Conservation (phyloP, 2,329 filamentous ascomycete genomes). For the Tolypocladium album region DNA sequence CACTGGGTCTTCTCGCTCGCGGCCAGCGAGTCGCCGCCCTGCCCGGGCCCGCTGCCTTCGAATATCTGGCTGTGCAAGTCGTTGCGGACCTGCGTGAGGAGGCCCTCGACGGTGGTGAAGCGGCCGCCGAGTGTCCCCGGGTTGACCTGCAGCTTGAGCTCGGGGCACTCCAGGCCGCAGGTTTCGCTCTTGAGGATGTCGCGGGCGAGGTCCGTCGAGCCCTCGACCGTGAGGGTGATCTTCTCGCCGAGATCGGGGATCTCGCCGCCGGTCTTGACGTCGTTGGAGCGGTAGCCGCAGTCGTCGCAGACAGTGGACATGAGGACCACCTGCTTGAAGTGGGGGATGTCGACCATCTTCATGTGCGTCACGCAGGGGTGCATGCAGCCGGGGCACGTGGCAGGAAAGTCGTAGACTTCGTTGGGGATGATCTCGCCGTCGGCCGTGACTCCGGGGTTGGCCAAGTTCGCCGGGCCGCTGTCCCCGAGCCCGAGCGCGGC, state of each 20-base stretch:
- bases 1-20: slow-evolving; percentile 58
- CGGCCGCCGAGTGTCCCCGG: slow-evolving; percentile 89
- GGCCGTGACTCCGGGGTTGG: slow-evolving; percentile 36
- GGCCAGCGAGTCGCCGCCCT: slow-evolving; percentile 70
- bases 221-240: slow-evolving; percentile 66
- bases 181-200: slow-evolving; percentile 97
- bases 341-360: slow-evolving; percentile 97
- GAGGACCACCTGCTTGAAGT: slow-evolving; percentile 94
- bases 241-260: slow-evolving; percentile 78
- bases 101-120: slow-evolving; percentile 93
- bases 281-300: slow-evolving; percentile 91
- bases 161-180: slow-evolving; percentile 75
- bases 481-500: slow-evolving; percentile 67
- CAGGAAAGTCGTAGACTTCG: slow-evolving; percentile 86
- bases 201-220: slow-evolving; percentile 63
- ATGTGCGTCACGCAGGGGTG: slow-evolving; percentile 84
- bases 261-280: slow-evolving; percentile 94
- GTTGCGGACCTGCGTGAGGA: slow-evolving; percentile 83
- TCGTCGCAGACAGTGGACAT: slow-evolving; percentile 89
- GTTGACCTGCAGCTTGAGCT: slow-evolving; percentile 78
- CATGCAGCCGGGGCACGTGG: slow-evolving; percentile 83
- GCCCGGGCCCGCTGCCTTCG: slow-evolving; percentile 49
- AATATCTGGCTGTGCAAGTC: slow-evolving; percentile 87
- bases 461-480: slow-evolving; percentile 42
- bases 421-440: slow-evolving; percentile 83